Base-by-base conservation (phyloP, 1,284 basidiomycete species). In the Amylostereum chailletii region DNA sequence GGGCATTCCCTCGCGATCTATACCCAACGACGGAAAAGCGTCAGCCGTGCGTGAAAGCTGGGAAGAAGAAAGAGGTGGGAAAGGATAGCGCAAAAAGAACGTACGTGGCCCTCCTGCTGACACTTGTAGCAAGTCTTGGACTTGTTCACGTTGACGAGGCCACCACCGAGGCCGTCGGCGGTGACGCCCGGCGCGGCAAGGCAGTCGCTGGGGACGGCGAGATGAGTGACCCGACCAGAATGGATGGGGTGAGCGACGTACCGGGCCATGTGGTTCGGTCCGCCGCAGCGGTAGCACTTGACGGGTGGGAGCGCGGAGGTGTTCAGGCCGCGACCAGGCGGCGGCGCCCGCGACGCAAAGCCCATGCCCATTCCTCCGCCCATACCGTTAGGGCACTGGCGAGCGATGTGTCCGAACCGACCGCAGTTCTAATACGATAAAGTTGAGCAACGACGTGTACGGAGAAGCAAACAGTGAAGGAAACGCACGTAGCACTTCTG, bases 111-210 rank as follows among this genome's bases (percentile, higher is more conserved):
- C 64, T 86, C 83, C 63, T 84, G 79, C 61, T 88, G 83, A 61
- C 89, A 92, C 62, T 87, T 89, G 69, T 88, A 91, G 65, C 89
- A 92, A 42, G 83, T 87, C 70, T 86, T 90, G 58, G 65, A 79
- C 67, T 79, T 86, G 65, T 75, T 79, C 38, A 69, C 66, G 26
- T 71, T 64, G 39, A 66, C 60, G 19, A 19, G 19, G 19, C 19
- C 19, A 19, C 19, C 19, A 19, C 19, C 19, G 19, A 19, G 19
- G 37, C 77, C 77, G 44, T 66, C 68, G 31, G 76, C 65, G 19
- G 70, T 71, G 26, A 76, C 69, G 32, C 81, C 82, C 43, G 82
- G 76, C 48, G 83, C 67, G 51, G 88, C 88, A 57, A 89, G 80
- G 60, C 88, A 92, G 58, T 89, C 85, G 71, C 86, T 86, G 56